Evolutionary conservation across 2,329 filamentous ascomycete species (phyloP).

Genomic region (Calonectria crousiana): DNA sequence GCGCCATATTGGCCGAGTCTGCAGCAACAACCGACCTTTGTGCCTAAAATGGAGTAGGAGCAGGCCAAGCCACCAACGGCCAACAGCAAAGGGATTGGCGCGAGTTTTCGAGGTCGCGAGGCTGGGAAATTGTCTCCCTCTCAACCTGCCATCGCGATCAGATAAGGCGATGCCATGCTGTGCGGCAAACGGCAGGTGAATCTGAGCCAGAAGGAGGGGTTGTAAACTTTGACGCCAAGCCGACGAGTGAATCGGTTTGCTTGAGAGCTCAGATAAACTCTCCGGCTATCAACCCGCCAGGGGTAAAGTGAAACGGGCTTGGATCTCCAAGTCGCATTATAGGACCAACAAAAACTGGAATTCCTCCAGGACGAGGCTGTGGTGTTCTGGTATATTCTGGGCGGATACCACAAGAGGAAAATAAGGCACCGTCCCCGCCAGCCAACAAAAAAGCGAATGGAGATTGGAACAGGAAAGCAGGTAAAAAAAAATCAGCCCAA

Average conservation of each 20-base stretch:
- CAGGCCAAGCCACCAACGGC: background rate
- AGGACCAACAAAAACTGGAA: background rate
- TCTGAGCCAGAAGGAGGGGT: background rate
- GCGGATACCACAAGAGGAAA: conserved; percentile 10
- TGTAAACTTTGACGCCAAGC: conserved; percentile 3
- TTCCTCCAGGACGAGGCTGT: background rate
- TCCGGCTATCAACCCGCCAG: background rate
- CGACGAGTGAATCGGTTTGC: background rate
- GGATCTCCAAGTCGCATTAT: background rate
- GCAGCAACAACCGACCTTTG: background rate
- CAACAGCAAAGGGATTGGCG: background rate
- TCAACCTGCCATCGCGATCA: background rate
- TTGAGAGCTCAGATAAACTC: background rate
- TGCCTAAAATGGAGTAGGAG: conserved; percentile 8
- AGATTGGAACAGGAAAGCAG: background rate
- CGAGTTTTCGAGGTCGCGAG: background rate
- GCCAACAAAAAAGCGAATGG: background rate
- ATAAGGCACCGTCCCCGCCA: background rate
- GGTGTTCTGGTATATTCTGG: conserved; percentile 11
- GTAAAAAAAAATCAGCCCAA: background rate
- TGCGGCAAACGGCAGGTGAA: background rate
- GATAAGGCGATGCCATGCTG: background rate
- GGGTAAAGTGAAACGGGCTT: conserved; percentile 1
- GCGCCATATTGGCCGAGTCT: background rate
- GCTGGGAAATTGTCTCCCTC: background rate